Percentiles rank a stretch among this genome's conserved stretches.
phyloP scores from a whole-genome alignment of 176 grass and related monocot genomes.

The Ananas comosus region DNA sequence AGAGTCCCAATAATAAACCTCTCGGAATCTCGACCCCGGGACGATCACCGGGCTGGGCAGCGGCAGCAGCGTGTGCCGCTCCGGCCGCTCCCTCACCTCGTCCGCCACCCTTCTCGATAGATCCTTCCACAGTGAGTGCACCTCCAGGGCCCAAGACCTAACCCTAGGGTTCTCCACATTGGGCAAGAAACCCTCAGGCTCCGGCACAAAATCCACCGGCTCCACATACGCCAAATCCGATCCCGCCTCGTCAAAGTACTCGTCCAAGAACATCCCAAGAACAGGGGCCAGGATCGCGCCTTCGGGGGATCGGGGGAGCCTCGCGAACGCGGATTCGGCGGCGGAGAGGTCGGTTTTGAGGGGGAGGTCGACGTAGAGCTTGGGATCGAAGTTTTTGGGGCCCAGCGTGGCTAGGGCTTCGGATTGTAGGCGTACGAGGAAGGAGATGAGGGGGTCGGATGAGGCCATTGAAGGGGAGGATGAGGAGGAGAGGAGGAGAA shows the following conservation, averaged over 20 bases:
- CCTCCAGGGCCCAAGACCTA: constrained; percentile 68
- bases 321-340: constrained; percentile 31
- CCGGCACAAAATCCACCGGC: constrained; percentile 42
- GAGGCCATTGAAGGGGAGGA: background rate
- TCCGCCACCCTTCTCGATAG: constrained; percentile 40
- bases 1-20: constrained; percentile 99
- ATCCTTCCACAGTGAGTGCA: constrained; percentile 78
- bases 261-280: constrained; percentile 31
- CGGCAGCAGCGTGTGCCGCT: constrained; percentile 66
- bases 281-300: constrained; percentile 18
- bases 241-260: constrained; percentile 39
- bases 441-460: constrained; percentile 33
- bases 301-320: constrained; percentile 10
- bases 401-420: constrained; percentile 44
- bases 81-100: constrained; percentile 30
- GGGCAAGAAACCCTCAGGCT: constrained; percentile 69
- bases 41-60: constrained; percentile 46
- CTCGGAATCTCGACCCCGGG: constrained; percentile 72
- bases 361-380: constrained; percentile 84
- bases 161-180: constrained; percentile 45
- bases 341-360: constrained; percentile 32
- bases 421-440: constrained; percentile 71
- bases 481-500: background rate
- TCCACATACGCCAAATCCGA: constrained; percentile 50
- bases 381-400: constrained; percentile 59